A percentile compares a stretch with the other conserved stretches of the same genome.
These are phyloP conservation scores for Medicago truncatula DNA, from an alignment of 306 rosid genomes.

Conservation along the genomic window DNA sequence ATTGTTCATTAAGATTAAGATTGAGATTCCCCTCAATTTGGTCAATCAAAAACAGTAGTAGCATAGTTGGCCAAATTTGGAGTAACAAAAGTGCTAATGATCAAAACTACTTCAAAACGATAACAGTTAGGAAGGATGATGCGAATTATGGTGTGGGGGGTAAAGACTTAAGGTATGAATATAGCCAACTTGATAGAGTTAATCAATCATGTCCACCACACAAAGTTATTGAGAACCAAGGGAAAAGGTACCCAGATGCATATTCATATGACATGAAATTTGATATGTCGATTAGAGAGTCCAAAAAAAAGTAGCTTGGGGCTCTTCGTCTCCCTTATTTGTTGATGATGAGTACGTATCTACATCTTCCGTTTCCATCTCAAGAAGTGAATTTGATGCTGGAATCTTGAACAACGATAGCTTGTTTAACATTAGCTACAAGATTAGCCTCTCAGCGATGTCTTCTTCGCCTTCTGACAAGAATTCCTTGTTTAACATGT, in stretches of 20 bases:
- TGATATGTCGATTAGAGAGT: slow-evolving; percentile 43
- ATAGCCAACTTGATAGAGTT: slow-evolving; percentile 51
- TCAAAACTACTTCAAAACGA: slow-evolving; percentile 50
- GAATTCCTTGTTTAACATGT: slow-evolving; percentile 26
- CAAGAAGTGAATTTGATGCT: neutral
- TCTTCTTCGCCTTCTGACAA: neutral
- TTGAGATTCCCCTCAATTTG: slow-evolving; percentile 52
- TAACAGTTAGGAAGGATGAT: slow-evolving; percentile 37
- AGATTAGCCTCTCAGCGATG: slow-evolving; percentile 24
- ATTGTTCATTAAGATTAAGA: slow-evolving; percentile 62
- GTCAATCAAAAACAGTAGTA: slow-evolving; percentile 55
- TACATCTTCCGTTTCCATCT: neutral
- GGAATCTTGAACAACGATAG: neutral
- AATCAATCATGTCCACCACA: slow-evolving; percentile 44
- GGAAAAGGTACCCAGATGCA: slow-evolving; percentile 33
- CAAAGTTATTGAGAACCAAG: slow-evolving; percentile 4
- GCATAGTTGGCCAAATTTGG: slow-evolving; percentile 66
- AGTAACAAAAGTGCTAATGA: slow-evolving; percentile 53
- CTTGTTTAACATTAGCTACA: slow-evolving; percentile 52
- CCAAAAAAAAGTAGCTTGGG: slow-evolving; percentile 32
- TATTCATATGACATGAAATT: slow-evolving; percentile 55
- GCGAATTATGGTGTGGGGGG: neutral
- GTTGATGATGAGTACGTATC: slow-evolving; percentile 27
- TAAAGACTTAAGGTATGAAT: slow-evolving; percentile 50
- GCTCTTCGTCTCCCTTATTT: slow-evolving; percentile 47